Percentiles rank a stretch among this genome's conserved stretches.
Evolutionary conservation across 257 asterid species (phyloP).

Genomic region (Lantana camara): DNA sequence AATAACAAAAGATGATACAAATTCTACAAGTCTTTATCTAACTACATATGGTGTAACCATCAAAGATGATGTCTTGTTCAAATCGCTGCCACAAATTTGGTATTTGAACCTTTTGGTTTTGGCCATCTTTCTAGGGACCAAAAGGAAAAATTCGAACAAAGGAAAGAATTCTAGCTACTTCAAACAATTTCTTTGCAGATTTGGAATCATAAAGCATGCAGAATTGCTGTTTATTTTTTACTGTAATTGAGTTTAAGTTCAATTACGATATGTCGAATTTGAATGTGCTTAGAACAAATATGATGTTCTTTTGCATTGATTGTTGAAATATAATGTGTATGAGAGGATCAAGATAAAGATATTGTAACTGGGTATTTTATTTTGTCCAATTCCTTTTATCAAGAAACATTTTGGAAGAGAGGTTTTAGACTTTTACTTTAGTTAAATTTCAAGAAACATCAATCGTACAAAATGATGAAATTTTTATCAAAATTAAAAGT

Average conservation of each 20-base stretch:
- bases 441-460: no score
- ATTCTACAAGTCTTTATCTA: background rate
- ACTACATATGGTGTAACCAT: background rate
- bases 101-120: constrained; percentile 3
- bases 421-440: no score
- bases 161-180: constrained; percentile 35
- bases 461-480: no score
- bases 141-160: constrained; percentile 51
- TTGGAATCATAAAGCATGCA: constrained; percentile 28
- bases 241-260: background rate
- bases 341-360: no score
- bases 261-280: background rate
- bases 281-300: background rate
- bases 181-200: constrained; percentile 73
- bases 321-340: no score
- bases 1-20: constrained; percentile 3
- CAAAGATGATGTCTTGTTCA: background rate
- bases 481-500: no score
- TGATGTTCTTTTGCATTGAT: background rate
- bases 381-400: no score
- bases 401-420: no score
- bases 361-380: no score
- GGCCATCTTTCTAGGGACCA: constrained; percentile 56
- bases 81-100: background rate
- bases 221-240: background rate